These are phyloP conservation scores for Huntiella savannae DNA, from an alignment of 2,329 filamentous ascomycete species.

Conservation along the genomic window DNA sequence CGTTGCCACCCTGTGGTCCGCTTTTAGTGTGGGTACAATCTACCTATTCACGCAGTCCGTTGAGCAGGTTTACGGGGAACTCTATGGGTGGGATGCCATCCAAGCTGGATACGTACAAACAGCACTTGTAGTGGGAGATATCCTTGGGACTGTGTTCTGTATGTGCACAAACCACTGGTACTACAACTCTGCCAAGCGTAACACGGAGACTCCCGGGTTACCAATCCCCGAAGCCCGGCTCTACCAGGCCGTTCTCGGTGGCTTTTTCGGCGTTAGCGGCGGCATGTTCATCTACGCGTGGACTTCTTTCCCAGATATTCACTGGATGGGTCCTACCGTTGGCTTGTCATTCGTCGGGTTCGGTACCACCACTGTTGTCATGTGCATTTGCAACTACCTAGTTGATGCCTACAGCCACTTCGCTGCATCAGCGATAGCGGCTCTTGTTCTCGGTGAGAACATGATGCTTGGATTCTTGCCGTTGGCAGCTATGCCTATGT, in stretches of 20 bases:
- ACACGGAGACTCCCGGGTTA: conserved; percentile 18
- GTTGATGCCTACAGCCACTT: conserved; percentile 30
- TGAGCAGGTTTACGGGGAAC: conserved; percentile 12
- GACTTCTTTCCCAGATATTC: conserved; percentile 23
- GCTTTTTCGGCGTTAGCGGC: conserved; percentile 14
- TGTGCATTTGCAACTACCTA: conserved; percentile 27
- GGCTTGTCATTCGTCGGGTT: conserved; percentile 29
- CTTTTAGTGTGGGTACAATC: conserved; percentile 14
- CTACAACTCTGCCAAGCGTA: conserved; percentile 21
- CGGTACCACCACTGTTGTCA: conserved; percentile 27
- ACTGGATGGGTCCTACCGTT: conserved; percentile 28
- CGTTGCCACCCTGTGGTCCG: conserved; percentile 26
- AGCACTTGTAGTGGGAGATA: conserved; percentile 7
- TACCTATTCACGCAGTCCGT: conserved; percentile 16
- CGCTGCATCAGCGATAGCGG: conserved; percentile 28
- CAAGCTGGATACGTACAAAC: conserved; percentile 10
- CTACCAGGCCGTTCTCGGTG: conserved; percentile 10
- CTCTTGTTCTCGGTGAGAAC: conserved; percentile 29
- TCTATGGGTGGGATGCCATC: conserved; percentile 13
- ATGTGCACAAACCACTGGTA: conserved; percentile 19
- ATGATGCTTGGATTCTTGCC: conserved; percentile 22
- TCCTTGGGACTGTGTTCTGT: conserved; percentile 12
- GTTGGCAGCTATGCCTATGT: conserved; percentile 9
- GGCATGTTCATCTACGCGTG: conserved; percentile 33
- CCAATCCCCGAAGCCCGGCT: conserved; percentile 14